These are phyloP conservation scores for Choiromyces venosus DNA, from an alignment of 495 filamentous ascomycete species.

Conservation along the genomic window DNA sequence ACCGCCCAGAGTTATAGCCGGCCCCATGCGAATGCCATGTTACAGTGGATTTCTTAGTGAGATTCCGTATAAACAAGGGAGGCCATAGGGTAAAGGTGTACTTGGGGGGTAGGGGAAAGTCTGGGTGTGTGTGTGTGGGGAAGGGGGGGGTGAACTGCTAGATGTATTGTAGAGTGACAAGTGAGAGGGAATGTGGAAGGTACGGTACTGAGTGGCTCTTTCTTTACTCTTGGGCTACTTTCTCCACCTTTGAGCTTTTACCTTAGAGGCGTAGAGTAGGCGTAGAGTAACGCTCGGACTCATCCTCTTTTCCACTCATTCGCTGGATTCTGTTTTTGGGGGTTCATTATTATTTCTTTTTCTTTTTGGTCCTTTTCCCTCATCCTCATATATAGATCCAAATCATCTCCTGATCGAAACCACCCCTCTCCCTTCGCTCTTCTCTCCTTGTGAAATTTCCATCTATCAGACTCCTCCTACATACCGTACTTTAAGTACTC, in stretches of 20 bases:
- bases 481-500: not conserved
- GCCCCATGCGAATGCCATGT: not conserved
- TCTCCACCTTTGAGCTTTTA: not conserved
- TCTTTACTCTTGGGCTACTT: not conserved
- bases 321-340: constrained; percentile 37
- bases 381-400: constrained; percentile 35
- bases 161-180: not conserved
- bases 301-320: constrained; percentile 32
- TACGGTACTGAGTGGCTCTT: not conserved
- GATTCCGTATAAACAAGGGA: not conserved
- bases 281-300: constrained; percentile 4
- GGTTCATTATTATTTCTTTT: constrained; percentile 22
- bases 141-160: no score
- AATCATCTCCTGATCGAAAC: constrained; percentile 31
- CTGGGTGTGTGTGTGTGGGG: not conserved
- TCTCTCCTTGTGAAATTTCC: constrained; percentile 17
- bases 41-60: not conserved
- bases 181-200: not conserved
- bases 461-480: constrained; percentile 20
- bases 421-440: constrained; percentile 13
- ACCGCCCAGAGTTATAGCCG: not conserved
- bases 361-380: constrained; percentile 28
- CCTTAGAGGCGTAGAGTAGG: not conserved
- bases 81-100: not conserved
- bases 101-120: no score